These are phyloP conservation scores for Allomyces macrogynus DNA, from an alignment of 192 early-diverging fungal genomes.

Conservation along the genomic window DNA sequence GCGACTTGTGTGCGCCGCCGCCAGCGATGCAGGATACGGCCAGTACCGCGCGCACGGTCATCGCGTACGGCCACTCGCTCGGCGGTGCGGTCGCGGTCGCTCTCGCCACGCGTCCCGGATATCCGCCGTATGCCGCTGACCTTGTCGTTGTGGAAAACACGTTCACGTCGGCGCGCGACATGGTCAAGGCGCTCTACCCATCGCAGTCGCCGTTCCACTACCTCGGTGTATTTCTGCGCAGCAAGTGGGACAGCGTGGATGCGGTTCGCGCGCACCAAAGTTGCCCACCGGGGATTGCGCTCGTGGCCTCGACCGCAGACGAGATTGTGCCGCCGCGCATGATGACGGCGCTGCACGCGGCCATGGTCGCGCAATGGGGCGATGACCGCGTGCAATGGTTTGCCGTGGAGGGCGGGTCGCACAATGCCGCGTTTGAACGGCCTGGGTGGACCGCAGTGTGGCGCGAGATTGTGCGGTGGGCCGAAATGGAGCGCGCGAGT, in stretches of 20 bases:
- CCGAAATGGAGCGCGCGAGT: not conserved
- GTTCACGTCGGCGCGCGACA: slow-evolving; percentile 14
- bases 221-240: slow-evolving; percentile 13
- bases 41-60: slow-evolving; percentile 5
- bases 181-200: slow-evolving; percentile 16
- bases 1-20: slow-evolving; percentile 4
- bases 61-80: slow-evolving; percentile 15
- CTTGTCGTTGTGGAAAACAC: slow-evolving; percentile 19
- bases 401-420: not conserved
- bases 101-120: slow-evolving; percentile 5
- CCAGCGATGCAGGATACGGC: slow-evolving; percentile 3
- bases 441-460: not conserved
- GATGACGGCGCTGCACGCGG: slow-evolving; percentile 10
- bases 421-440: not conserved
- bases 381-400: not conserved
- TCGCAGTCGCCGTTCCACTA: slow-evolving; percentile 16
- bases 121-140: slow-evolving; percentile 7
- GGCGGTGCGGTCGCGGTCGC: slow-evolving; percentile 16
- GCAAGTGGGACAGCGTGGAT: slow-evolving; percentile 10
- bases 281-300: slow-evolving; percentile 8
- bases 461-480: not conserved
- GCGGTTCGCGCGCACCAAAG: slow-evolving; percentile 2
- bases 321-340: slow-evolving; percentile 17
- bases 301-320: slow-evolving; percentile 16
- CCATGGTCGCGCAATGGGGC: not conserved